phyloP scores from a whole-genome alignment of 345 rosid species.

The Physaria fendleri region DNA sequence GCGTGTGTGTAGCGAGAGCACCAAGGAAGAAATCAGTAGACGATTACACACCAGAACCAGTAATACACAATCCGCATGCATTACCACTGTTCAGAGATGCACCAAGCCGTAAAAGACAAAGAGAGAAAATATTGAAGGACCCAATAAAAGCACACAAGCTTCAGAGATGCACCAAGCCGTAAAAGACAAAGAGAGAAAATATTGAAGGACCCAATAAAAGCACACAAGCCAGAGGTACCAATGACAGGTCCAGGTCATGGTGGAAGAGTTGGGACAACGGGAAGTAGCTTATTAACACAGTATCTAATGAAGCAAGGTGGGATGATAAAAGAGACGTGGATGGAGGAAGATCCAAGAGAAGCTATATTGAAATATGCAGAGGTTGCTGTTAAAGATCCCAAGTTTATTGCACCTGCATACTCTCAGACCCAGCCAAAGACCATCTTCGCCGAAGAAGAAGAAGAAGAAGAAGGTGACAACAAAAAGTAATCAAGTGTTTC shows the following conservation, averaged over 20 bases:
- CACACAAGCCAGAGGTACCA: slow-evolving; percentile 94
- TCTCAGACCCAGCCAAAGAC: slow-evolving; percentile 84
- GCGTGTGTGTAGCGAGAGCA: slow-evolving; percentile 91
- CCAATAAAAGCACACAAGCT: slow-evolving; percentile 87
- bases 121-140: slow-evolving; percentile 88
- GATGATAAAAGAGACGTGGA: slow-evolving; percentile 99
- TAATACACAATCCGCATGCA: slow-evolving; percentile 96
- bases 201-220: slow-evolving; percentile 81
- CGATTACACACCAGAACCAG: slow-evolving; percentile 78
- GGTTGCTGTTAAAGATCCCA: slow-evolving; percentile 83
- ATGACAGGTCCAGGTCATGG: slow-evolving; percentile 93
- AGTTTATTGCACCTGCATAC: slow-evolving; percentile 95
- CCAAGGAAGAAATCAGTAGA: slow-evolving; percentile 93
- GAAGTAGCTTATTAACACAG: slow-evolving; percentile 89
- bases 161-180: slow-evolving; percentile 94
- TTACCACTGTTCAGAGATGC: slow-evolving; percentile 92
- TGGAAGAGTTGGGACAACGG: slow-evolving; percentile 85
- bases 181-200: slow-evolving; percentile 89
- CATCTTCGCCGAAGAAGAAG: slow-evolving; percentile 84
- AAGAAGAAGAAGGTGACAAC: slow-evolving; percentile 50
- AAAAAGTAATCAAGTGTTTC: slow-evolving; percentile 1
- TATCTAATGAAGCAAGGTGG: slow-evolving; percentile 99
- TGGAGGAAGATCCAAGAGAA: slow-evolving; percentile 99
- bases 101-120: slow-evolving; percentile 94
- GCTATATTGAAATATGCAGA: slow-evolving; percentile 93